phyloP scores from a whole-genome alignment of 441 rosid genomes.

The Arabidopsis hybrid region DNA sequence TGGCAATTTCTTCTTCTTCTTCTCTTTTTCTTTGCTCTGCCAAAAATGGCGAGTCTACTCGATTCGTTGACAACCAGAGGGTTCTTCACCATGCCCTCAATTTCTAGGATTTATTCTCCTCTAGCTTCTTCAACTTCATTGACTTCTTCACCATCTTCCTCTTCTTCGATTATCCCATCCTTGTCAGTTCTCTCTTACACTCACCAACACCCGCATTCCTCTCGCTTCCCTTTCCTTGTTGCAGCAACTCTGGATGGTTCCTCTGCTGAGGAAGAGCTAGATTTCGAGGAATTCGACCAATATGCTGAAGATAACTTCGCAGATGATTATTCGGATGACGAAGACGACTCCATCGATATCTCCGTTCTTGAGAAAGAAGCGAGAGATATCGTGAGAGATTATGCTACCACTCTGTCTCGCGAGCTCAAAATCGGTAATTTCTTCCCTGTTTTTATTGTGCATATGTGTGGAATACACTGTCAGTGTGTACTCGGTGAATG shows the following conservation, averaged over 20 bases:
- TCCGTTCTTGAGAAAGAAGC: constrained; percentile 81
- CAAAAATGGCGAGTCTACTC: constrained; percentile 46
- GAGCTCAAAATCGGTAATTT: constrained; percentile 63
- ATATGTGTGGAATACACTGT: background rate
- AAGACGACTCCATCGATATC: constrained; percentile 54
- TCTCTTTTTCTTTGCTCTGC: constrained; percentile 9
- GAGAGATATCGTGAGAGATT: constrained; percentile 60
- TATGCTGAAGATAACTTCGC: constrained; percentile 37
- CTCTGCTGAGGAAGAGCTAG: constrained; percentile 43
- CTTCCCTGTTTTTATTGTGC: background rate
- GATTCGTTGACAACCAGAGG: constrained; percentile 43
- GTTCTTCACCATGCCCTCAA: constrained; percentile 33
- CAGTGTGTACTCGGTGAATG: background rate
- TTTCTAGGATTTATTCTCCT: constrained; percentile 32
- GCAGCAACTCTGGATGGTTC: constrained; percentile 26
- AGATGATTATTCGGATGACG: constrained; percentile 40
- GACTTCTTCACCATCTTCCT: constrained; percentile 35
- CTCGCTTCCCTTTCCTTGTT: constrained; percentile 41
- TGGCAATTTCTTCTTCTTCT: constrained; percentile 41
- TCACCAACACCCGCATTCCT: constrained; percentile 36
- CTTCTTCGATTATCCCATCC: constrained; percentile 23
- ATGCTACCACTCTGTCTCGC: constrained; percentile 62
- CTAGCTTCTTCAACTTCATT: constrained; percentile 27
- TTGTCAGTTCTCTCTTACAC: constrained; percentile 41
- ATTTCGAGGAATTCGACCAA: constrained; percentile 44